Percentiles rank a stretch among this genome's conserved stretches.
Conservation (phyloP, 495 filamentous ascomycete genomes). For the Neurospora sp. region DNA sequence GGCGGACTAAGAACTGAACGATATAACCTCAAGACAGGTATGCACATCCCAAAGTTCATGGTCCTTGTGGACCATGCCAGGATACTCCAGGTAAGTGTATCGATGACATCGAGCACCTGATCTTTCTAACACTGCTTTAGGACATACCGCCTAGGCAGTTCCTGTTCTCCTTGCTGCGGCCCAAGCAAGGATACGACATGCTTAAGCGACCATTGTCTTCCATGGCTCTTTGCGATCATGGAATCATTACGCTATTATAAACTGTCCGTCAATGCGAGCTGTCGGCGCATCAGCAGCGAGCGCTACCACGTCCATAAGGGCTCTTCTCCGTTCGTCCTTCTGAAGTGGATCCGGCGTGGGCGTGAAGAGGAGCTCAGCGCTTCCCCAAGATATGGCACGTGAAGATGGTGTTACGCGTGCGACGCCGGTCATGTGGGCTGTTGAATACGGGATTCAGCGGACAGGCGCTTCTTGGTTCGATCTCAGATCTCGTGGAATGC, state of each 20-base stretch:
- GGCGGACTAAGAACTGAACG: background rate
- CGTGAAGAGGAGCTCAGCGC: background rate
- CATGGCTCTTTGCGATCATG: background rate
- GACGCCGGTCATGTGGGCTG: background rate
- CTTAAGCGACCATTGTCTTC: background rate
- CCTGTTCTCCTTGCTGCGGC: background rate
- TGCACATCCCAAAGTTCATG: background rate
- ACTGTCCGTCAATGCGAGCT: background rate
- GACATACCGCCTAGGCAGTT: background rate
- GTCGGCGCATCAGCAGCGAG: background rate
- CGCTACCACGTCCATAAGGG: background rate
- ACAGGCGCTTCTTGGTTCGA: background rate
- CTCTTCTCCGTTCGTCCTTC: background rate
- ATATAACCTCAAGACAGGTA: background rate
- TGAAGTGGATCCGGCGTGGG: background rate
- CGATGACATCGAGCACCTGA: background rate
- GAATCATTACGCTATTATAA: background rate
- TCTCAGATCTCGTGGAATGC: background rate
- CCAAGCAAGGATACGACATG: background rate
- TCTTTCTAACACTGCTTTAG: background rate
- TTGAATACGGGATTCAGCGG: background rate
- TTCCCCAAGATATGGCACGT: background rate
- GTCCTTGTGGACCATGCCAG: background rate
- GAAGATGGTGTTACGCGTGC: background rate
- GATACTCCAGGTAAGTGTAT: background rate